These are phyloP conservation scores for Nicotiana benthamiana DNA, from an alignment of 257 asterid species.

Conservation along the genomic window DNA sequence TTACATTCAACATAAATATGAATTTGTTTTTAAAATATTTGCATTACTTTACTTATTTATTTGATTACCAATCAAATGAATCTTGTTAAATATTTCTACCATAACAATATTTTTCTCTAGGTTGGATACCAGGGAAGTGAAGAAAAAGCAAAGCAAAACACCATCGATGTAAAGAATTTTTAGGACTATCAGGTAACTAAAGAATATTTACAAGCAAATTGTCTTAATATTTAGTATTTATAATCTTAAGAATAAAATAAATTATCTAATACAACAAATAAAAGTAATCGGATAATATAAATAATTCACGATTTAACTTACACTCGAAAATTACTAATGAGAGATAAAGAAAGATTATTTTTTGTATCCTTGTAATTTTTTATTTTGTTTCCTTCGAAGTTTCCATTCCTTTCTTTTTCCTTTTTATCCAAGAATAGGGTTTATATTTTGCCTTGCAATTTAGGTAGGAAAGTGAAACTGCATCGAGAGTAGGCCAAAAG, in stretches of 20 bases:
- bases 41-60: neutral
- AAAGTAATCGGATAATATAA: too few species aligned
- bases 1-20: neutral
- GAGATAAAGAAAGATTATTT: neutral
- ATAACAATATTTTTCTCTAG: neutral
- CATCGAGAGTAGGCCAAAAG: neutral
- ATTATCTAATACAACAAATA: too few species aligned
- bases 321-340: too few species aligned
- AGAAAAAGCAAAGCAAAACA: neutral
- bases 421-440: neutral
- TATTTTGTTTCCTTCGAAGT: neutral
- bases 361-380: neutral
- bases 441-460: neutral
- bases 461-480: conserved; percentile 3
- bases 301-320: too few species aligned
- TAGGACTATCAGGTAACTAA: too few species aligned
- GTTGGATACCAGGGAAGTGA: neutral
- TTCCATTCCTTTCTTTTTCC: neutral
- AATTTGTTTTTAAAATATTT: neutral
- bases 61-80: neutral
- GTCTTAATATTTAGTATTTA: too few species aligned
- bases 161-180: too few species aligned
- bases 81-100: neutral
- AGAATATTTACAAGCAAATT: too few species aligned
- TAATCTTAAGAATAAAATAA: too few species aligned